These are phyloP conservation scores for Ascochyta koolunga DNA, from an alignment of 2,329 filamentous ascomycete genomes.

Conservation along the genomic window DNA sequence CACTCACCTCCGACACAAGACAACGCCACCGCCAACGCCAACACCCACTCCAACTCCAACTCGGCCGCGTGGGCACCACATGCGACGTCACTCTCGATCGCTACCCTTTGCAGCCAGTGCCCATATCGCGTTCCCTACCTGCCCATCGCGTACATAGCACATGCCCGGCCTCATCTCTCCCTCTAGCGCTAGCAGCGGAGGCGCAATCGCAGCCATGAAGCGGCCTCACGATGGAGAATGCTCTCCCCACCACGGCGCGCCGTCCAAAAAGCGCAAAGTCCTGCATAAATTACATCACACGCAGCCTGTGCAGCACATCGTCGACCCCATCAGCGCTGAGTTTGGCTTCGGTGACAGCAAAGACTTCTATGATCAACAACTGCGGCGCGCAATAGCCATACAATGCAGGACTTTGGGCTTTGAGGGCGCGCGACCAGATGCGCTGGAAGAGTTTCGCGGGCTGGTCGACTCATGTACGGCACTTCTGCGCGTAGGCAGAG, in stretches of 20 bases:
- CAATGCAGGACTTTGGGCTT: constrained; percentile 61
- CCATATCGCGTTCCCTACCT: constrained; percentile 5
- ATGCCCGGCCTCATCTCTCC: constrained; percentile 43
- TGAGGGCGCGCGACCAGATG: constrained; percentile 60
- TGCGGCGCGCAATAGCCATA: constrained; percentile 61
- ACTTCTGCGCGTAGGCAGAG: constrained; percentile 22
- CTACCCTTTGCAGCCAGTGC: constrained; percentile 19
- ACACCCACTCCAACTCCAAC: too few species aligned
- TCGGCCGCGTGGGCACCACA: constrained; percentile 12
- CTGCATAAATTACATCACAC: constrained; percentile 42
- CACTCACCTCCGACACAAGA: constrained; percentile 1
- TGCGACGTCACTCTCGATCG: constrained; percentile 17
- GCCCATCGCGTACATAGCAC: constrained; percentile 24
- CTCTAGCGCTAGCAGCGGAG: constrained; percentile 38
- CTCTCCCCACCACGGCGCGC: constrained; percentile 27
- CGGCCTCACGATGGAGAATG: constrained; percentile 33
- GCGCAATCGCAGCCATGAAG: constrained; percentile 45
- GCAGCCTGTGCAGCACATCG: constrained; percentile 41
- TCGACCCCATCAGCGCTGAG: constrained; percentile 45
- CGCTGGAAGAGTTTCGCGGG: constrained; percentile 62
- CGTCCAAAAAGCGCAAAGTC: constrained; percentile 44
- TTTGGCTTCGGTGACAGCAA: constrained; percentile 52
- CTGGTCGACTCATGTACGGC: constrained; percentile 65
- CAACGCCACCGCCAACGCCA: background rate
- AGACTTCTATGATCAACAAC: constrained; percentile 59